Conservation (phyloP, 2,329 filamentous ascomycete species). For the Dactylellina cionopaga region DNA sequence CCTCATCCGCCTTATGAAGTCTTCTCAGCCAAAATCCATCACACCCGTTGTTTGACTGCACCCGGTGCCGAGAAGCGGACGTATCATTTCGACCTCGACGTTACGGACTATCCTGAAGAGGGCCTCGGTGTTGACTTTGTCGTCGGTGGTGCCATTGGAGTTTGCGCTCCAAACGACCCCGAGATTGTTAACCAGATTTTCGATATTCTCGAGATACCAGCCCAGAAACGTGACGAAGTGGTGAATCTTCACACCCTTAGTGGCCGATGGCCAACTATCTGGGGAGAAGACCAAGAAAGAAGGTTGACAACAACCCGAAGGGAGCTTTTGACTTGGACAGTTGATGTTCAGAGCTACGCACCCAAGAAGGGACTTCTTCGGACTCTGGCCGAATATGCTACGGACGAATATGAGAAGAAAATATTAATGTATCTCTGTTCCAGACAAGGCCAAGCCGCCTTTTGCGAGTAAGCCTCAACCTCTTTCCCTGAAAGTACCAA, state of each 20-base stretch:
- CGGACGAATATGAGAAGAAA: constrained; percentile 84
- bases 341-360: constrained; percentile 89
- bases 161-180: constrained; percentile 86
- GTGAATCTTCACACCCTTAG: constrained; percentile 79
- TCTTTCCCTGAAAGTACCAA: background rate
- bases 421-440: constrained; percentile 86
- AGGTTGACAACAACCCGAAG: constrained; percentile 89
- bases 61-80: constrained; percentile 93
- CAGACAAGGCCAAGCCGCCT: constrained; percentile 87
- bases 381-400: constrained; percentile 83
- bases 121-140: constrained; percentile 86
- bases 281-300: constrained; percentile 87
- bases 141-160: constrained; percentile 92
- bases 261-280: constrained; percentile 96
- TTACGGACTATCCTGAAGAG: constrained; percentile 91
- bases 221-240: constrained; percentile 83
- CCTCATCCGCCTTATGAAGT: constrained; percentile 94
- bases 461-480: constrained; percentile 81
- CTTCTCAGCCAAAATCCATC: constrained; percentile 86
- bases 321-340: constrained; percentile 94
- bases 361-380: constrained; percentile 89
- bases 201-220: constrained; percentile 81
- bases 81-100: constrained; percentile 95
- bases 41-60: constrained; percentile 85
- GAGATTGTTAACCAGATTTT: constrained; percentile 83